phyloP scores from a whole-genome alignment of 2,329 filamentous ascomycete species.

The Epichloe baconii region DNA sequence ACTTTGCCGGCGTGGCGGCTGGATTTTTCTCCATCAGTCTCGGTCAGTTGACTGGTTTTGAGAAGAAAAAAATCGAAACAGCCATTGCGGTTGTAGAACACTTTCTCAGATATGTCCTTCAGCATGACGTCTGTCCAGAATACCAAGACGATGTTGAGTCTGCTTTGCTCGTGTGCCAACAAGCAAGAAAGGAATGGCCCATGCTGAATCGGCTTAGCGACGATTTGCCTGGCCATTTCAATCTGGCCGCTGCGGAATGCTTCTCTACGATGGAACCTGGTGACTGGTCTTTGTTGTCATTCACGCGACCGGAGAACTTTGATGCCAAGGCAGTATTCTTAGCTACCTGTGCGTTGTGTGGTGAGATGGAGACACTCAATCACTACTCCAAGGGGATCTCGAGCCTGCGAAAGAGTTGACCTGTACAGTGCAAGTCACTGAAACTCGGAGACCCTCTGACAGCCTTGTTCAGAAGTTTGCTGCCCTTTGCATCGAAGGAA shows the following conservation, averaged over 20 bases:
- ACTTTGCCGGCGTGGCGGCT: conserved; percentile 65
- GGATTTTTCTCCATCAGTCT: conserved; percentile 60
- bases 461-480: conserved; percentile 32
- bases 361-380: conserved; percentile 19
- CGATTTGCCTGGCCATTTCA: conserved; percentile 65
- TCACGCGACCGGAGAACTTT: conserved; percentile 24
- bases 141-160: conserved; percentile 52
- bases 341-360: conserved; percentile 29
- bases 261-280: conserved; percentile 33
- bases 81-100: conserved; percentile 62
- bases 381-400: conserved; percentile 11
- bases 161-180: conserved; percentile 53
- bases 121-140: conserved; percentile 79
- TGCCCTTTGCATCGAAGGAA: conserved; percentile 20
- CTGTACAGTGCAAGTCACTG: conserved; percentile 47
- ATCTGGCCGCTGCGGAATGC: conserved; percentile 57
- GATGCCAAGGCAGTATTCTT: conserved; percentile 30
- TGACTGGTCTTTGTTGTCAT: conserved; percentile 17
- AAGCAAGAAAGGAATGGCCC: conserved; percentile 54
- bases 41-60: conserved; percentile 41
- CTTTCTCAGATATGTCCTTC: conserved; percentile 77
- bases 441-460: conserved; percentile 32
- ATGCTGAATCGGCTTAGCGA: conserved; percentile 37
- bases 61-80: conserved; percentile 36
- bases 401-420: conserved; percentile 33